Base-by-base conservation (phyloP, 106 monocot species). In the Dendrobium catenatum region DNA sequence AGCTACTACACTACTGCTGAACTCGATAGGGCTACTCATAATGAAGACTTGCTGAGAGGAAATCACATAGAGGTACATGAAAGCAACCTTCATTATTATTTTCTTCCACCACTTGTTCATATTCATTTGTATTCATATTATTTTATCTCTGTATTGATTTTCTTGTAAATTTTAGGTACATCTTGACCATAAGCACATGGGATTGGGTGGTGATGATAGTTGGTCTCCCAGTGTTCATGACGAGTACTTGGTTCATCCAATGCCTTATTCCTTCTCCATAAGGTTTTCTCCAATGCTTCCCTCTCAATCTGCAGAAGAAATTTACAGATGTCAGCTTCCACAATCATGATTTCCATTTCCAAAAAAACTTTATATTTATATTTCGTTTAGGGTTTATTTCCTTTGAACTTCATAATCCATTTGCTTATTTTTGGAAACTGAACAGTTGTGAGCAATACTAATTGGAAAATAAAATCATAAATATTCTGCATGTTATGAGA, bases 171-270 rank as follows among this genome's bases (percentile, higher is more conserved):
- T 80, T 55, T 80, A 99, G 98, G 98, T 99, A 58, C 98, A 99
- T 85, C 91, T 99, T 74, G 98, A 99, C 58, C 98, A 95, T 88
- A 99, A 90, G 79, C 98, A 99, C 79, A 95, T 95, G 95, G 98
- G 95, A 76, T 22, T 99, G 11, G 98, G 93, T 22, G 95, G 98
- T 42, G 98, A 99, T 58, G 95, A 99, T 73, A 95, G 98, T 56
- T 99, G 98, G 98, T 86, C 93, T 0, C 95, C 98, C 40, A 85
- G 87, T 51, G 93, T 99, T 46, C 93, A 99, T 48, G 85, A 93
- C 1, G 46, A 95, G 73, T 95, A 97, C 79, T 84, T 94, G 22
- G 83, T 97, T 61, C 92, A 80, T 64, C 96, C 94, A 29, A 72
- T 88, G 18, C 86, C 88, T 3, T 92, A 90, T 79, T 81, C 88